Conservation (phyloP, 202 grass and related monocot genomes). For the Setaria viridis region DNA sequence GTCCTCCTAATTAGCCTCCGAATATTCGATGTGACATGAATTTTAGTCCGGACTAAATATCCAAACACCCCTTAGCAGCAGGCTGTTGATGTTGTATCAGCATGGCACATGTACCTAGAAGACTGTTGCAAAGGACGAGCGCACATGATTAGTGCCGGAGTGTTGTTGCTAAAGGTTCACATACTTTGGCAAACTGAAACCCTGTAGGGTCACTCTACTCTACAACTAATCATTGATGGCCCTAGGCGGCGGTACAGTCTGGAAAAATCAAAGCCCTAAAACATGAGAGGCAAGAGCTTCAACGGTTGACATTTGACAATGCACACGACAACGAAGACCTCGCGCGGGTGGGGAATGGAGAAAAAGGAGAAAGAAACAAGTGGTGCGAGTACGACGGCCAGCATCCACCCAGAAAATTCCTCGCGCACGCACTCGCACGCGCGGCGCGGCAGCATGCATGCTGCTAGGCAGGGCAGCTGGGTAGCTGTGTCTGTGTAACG, state of each 20-base stretch:
- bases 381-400: conserved; percentile 1
- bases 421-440: conserved; percentile 21
- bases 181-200: not conserved
- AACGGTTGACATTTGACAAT: conserved; percentile 7
- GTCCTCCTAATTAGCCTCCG: too few relatives aligned
- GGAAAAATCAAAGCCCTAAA: not conserved
- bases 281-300: not conserved
- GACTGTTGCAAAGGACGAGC: conserved; percentile 7
- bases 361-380: not conserved
- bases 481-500: not conserved
- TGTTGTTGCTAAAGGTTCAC: not conserved
- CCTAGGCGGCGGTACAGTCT: not conserved
- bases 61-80: too few relatives aligned
- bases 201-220: not conserved
- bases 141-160: conserved; percentile 20
- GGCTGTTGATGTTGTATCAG: not conserved
- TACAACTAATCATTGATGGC: conserved; percentile 21
- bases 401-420: conserved; percentile 25
- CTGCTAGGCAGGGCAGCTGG: not conserved
- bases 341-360: not conserved
- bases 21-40: too few relatives aligned
- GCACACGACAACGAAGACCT: not conserved
- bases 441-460: not conserved
- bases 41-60: too few relatives aligned
- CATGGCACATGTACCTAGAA: not conserved